Conservation (phyloP, 352 stramenopile species). For the Globisporangium iwayamae region DNA sequence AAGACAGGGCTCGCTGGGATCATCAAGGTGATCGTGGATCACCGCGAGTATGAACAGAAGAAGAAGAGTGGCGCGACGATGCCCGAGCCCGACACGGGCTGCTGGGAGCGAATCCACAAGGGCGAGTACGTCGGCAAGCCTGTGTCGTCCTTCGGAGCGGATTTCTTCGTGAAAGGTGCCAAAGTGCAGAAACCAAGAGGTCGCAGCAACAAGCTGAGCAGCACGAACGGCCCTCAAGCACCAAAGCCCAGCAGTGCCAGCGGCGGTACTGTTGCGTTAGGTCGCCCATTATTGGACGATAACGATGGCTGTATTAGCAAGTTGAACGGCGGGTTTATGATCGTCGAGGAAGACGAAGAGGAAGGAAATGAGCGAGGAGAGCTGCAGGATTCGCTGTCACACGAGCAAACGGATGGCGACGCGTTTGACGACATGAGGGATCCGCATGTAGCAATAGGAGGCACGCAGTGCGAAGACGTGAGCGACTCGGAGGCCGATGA, state of each 20-base stretch:
- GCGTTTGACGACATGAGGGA: background rate
- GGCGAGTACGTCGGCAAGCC: conserved; percentile 65
- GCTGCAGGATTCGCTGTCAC: conserved; percentile 4
- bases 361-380: conserved; percentile 8
- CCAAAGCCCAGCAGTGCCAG: background rate
- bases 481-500: background rate
- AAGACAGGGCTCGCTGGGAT: conserved; percentile 79
- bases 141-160: conserved; percentile 53
- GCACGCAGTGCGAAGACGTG: background rate
- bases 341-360: conserved; percentile 13
- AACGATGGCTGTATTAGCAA: background rate
- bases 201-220: background rate
- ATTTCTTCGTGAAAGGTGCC: conserved; percentile 64
- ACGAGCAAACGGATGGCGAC: background rate
- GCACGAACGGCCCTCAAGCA: background rate
- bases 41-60: conserved; percentile 60
- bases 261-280: background rate
- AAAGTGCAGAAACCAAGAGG: conserved; percentile 38
- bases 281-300: background rate
- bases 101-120: conserved; percentile 63
- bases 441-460: background rate
- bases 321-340: background rate
- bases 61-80: conserved; percentile 26
- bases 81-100: conserved; percentile 49
- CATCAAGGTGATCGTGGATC: conserved; percentile 88